Evolutionary conservation across 345 rosid species (phyloP).

Genomic region (Trapa bicornis): DNA sequence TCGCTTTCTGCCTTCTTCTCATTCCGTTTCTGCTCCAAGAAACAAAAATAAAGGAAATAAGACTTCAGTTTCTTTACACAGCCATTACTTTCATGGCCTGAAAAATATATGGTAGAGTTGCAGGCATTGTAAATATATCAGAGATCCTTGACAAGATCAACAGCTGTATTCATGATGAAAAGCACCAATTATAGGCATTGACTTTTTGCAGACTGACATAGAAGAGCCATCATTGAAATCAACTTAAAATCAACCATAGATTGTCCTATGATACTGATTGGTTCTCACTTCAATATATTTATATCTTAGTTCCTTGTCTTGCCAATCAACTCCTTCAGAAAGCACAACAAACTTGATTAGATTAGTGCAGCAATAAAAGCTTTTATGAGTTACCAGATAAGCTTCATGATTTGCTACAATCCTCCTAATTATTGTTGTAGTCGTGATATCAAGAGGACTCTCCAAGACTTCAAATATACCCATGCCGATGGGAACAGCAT

Average conservation of each 20-base stretch:
- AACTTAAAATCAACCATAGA: not conserved
- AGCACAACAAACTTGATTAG: not conserved
- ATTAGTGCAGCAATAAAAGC: not conserved
- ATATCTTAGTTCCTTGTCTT: no score
- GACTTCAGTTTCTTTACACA: not conserved
- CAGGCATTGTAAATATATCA: not conserved
- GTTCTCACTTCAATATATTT: not conserved
- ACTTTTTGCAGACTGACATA: not conserved
- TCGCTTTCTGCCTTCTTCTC: conserved; percentile 59
- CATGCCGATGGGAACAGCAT: conserved; percentile 54
- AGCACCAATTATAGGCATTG: not conserved
- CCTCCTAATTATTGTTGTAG: conserved; percentile 57
- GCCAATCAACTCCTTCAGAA: no score
- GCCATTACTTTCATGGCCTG: no score
- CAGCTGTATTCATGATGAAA: not conserved
- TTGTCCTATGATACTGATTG: not conserved
- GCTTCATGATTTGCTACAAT: conserved; percentile 70
- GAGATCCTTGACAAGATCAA: not conserved
- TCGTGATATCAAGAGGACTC: conserved; percentile 59
- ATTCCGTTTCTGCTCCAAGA: conserved; percentile 45
- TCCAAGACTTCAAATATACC: conserved; percentile 53
- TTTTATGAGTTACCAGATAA: conserved; percentile 30
- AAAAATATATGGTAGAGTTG: no score
- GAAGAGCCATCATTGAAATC: not conserved
- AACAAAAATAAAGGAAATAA: not conserved